A percentile compares a stretch with the other conserved stretches of the same genome.
phyloP scores from a whole-genome alignment of 495 filamentous ascomycete genomes.

The Xylaria flabelliformis region DNA sequence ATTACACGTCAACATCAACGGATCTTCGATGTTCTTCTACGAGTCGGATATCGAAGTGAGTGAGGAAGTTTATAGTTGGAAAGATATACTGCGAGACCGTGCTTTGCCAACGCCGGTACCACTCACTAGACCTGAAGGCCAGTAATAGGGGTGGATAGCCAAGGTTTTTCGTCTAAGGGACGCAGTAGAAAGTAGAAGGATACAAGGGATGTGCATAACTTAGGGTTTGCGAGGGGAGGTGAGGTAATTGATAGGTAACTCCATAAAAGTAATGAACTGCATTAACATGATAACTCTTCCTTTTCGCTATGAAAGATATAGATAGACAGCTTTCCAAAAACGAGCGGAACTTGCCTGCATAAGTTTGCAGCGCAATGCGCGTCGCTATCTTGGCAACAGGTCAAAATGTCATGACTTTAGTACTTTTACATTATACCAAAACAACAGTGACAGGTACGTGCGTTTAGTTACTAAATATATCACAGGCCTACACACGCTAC shows the following conservation, averaged over 20 bases:
- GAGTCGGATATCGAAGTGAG: slow-evolving; percentile 13
- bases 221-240: neutral
- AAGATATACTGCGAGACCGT: neutral
- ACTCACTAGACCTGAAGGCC: neutral
- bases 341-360: neutral
- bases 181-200: neutral
- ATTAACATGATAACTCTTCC: neutral
- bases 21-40: slow-evolving; percentile 26
- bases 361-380: neutral
- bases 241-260: neutral
- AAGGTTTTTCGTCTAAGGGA: neutral
- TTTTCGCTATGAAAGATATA: neutral
- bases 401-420: too few relatives aligned
- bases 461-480: neutral
- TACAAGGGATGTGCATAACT: neutral
- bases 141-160: neutral
- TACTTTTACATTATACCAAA: too few relatives aligned
- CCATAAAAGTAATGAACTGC: neutral
- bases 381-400: neutral
- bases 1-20: slow-evolving; percentile 19
- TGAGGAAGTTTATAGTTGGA: neutral
- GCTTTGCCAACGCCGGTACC: neutral
- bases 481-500: neutral
- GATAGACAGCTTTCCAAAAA: neutral
- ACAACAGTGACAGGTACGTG: too few relatives aligned